These are phyloP conservation scores for Cyclotella baltica DNA, from an alignment of 108 stramenopile species.

Conservation along the genomic window DNA sequence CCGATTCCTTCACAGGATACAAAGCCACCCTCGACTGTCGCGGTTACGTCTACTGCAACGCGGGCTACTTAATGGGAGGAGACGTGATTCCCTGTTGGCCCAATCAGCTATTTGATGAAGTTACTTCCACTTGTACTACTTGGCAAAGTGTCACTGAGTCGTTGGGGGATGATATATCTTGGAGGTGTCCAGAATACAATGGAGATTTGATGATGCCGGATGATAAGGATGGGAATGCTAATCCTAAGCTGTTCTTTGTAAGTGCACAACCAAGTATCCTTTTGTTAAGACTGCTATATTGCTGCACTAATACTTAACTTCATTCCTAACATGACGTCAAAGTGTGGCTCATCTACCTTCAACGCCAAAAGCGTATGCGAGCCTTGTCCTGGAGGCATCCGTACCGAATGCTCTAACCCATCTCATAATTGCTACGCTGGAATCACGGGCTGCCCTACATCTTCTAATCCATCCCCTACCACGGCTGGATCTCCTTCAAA, in stretches of 20 bases:
- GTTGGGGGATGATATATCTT: slow-evolving; percentile 10
- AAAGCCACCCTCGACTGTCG: slow-evolving; percentile 43
- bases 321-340: not conserved
- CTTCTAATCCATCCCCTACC: slow-evolving; percentile 3
- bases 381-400: slow-evolving; percentile 42
- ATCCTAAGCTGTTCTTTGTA: slow-evolving; percentile 38
- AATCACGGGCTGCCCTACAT: slow-evolving; percentile 42
- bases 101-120: slow-evolving; percentile 49
- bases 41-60: slow-evolving; percentile 50
- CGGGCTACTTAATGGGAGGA: slow-evolving; percentile 46
- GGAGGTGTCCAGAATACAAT: slow-evolving; percentile 37
- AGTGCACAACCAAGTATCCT: slow-evolving; percentile 22
- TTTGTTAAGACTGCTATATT: not conserved
- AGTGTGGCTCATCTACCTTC: slow-evolving; percentile 42
- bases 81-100: slow-evolving; percentile 44
- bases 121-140: slow-evolving; percentile 15
- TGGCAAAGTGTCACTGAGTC: slow-evolving; percentile 42
- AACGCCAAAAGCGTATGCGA: slow-evolving; percentile 38
- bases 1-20: slow-evolving; percentile 28
- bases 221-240: slow-evolving; percentile 43
- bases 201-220: slow-evolving; percentile 36
- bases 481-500: not conserved
- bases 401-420: slow-evolving; percentile 40
- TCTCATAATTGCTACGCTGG: slow-evolving; percentile 50
- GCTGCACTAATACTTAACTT: not conserved